Conservation (phyloP, 2,329 filamentous ascomycete genomes). For the Ambrosiella cleistominuta region DNA sequence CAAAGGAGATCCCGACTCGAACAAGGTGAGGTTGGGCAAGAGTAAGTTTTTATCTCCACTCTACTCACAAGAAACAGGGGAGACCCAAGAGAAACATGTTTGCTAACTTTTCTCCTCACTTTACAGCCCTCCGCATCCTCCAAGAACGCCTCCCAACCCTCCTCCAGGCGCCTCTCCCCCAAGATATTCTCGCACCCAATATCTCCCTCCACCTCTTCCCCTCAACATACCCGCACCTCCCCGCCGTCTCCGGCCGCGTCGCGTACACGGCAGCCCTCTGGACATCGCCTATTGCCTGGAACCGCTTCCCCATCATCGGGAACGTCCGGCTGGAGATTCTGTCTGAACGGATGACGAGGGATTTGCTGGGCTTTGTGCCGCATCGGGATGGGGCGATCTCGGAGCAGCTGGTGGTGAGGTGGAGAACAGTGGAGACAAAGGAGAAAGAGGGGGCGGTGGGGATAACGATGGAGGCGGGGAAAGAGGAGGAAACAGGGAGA, state of each 20-base stretch:
- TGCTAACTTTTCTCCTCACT: background rate
- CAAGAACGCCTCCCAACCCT: slow-evolving; percentile 51
- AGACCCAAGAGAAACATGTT: background rate
- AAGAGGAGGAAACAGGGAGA: slow-evolving; percentile 22
- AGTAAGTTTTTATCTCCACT: slow-evolving; percentile 27
- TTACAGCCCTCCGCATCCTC: slow-evolving; percentile 43
- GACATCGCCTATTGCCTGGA: slow-evolving; percentile 94
- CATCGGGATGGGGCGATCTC: slow-evolving; percentile 35
- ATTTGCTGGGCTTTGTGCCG: slow-evolving; percentile 30
- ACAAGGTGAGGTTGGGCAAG: slow-evolving; percentile 45
- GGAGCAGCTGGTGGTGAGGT: slow-evolving; percentile 80
- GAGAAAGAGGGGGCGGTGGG: slow-evolving; percentile 20
- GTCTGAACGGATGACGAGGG: slow-evolving; percentile 69
- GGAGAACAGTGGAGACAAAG: slow-evolving; percentile 34
- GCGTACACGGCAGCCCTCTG: slow-evolving; percentile 86
- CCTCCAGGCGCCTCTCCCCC: slow-evolving; percentile 48
- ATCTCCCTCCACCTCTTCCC: slow-evolving; percentile 56
- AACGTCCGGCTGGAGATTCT: slow-evolving; percentile 78
- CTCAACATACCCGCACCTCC: slow-evolving; percentile 70
- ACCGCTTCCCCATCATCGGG: slow-evolving; percentile 73
- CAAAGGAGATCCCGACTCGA: slow-evolving; percentile 25
- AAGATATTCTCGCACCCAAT: slow-evolving; percentile 59
- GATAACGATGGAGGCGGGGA: slow-evolving; percentile 22
- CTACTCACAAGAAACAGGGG: background rate
- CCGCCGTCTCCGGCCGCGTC: slow-evolving; percentile 76